Evolutionary conservation across 192 early-diverging fungal genomes (phyloP).

Genomic region (Thoreauomyces humboldtii): DNA sequence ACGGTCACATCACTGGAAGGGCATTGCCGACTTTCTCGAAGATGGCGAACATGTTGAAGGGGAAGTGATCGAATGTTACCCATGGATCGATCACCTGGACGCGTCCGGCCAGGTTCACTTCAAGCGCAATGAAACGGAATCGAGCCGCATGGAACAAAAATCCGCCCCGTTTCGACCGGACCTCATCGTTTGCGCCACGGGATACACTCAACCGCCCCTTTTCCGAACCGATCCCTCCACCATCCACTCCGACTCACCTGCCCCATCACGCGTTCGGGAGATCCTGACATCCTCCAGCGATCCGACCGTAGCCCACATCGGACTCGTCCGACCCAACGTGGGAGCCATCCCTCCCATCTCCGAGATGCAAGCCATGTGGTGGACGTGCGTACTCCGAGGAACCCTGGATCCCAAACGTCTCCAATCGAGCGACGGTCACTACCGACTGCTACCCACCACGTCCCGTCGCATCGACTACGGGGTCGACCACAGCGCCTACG

Average conservation of each 20-base stretch:
- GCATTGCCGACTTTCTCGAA: conserved; percentile 1
- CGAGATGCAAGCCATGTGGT: conserved; percentile 17
- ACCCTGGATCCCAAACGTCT: background rate
- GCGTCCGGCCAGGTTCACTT: conserved; percentile 1
- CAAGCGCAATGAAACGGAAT: background rate
- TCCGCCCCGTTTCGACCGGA: background rate
- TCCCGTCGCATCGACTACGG: background rate
- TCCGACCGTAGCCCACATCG: background rate
- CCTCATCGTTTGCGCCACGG: conserved; percentile 11
- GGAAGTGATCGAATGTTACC: background rate
- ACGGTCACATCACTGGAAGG: background rate
- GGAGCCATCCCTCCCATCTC: conserved; percentile 16
- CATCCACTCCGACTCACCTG: background rate
- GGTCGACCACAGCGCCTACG: conserved; percentile 4
- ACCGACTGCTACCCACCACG: conserved; percentile 1
- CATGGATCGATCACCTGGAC: background rate
- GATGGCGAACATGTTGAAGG: background rate
- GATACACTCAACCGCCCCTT: conserved; percentile 8
- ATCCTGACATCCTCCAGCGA: background rate
- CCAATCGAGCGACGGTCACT: background rate
- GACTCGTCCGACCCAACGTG: conserved; percentile 9
- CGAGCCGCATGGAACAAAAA: background rate
- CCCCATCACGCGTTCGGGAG: background rate
- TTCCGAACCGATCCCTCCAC: background rate
- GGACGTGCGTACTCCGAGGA: background rate